Conservation (phyloP, 2,329 filamentous ascomycete species). For the Pseudogymnoascus sp. region DNA sequence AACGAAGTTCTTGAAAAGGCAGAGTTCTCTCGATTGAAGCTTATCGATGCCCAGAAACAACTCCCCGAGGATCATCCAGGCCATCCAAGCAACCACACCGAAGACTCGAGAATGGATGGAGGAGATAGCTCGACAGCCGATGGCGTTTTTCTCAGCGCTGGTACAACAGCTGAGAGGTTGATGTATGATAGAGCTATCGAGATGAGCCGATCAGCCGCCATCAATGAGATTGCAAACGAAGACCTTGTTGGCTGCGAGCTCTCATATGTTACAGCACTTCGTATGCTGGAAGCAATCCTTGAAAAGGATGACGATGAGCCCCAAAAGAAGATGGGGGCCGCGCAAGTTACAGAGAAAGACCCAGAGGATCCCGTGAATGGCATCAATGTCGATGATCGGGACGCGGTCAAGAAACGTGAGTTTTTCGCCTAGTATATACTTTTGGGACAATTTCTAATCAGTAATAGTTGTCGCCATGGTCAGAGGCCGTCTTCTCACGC, state of each 20-base stretch:
- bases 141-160: constrained; percentile 75
- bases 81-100: constrained; percentile 72
- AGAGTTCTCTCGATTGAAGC: constrained; percentile 81
- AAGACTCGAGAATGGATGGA: constrained; percentile 40
- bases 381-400: constrained; percentile 61
- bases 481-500: constrained; percentile 43
- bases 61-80: constrained; percentile 78
- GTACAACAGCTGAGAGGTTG: constrained; percentile 88
- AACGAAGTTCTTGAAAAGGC: constrained; percentile 97
- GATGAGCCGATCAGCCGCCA: constrained; percentile 90
- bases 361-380: constrained; percentile 35
- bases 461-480: constrained; percentile 55
- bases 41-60: constrained; percentile 76
- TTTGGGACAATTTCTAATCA: constrained; percentile 27
- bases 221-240: constrained; percentile 90
- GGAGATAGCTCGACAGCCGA: constrained; percentile 60
- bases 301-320: constrained; percentile 64
- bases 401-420: constrained; percentile 66
- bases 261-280: constrained; percentile 85
- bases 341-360: neutral
- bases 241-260: constrained; percentile 83
- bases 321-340: constrained; percentile 31
- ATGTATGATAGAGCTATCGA: constrained; percentile 98
- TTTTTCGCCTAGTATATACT: constrained; percentile 14
- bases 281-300: constrained; percentile 89